Conservation (phyloP, 306 rosid species). For the Abrus precatorius region DNA sequence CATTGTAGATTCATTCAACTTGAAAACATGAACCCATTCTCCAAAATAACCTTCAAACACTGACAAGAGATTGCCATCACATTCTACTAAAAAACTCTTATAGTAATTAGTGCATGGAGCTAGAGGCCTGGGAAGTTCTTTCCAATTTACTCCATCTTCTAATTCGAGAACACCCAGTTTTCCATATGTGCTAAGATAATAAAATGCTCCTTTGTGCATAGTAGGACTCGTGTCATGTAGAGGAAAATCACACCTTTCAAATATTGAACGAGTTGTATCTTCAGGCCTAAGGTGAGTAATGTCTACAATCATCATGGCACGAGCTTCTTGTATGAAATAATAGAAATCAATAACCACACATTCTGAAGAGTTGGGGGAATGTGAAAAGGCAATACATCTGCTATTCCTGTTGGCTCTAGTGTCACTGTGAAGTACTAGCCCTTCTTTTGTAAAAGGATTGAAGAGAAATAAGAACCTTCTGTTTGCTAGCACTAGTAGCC, state of each 20-base stretch:
- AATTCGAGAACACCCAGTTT: background rate
- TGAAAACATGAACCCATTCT: no score
- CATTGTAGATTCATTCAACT: no score
- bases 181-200: background rate
- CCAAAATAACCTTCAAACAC: background rate
- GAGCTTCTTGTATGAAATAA: no score
- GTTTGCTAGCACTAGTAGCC: background rate
- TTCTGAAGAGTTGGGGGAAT: slow-evolving; percentile 10
- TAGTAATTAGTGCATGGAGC: background rate
- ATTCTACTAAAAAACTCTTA: background rate
- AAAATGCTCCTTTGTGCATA: background rate
- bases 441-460: slow-evolving; percentile 30
- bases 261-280: no score
- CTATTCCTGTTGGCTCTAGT: background rate
- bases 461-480: background rate
- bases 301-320: background rate
- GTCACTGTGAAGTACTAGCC: background rate
- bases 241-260: background rate
- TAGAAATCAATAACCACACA: background rate
- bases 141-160: background rate
- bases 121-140: background rate
- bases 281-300: background rate
- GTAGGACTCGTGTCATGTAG: background rate
- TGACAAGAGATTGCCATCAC: background rate
- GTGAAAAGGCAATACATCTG: background rate